Conservation (phyloP, 2,329 filamentous ascomycete genomes). For the Ophiostoma novo-ulmi region DNA sequence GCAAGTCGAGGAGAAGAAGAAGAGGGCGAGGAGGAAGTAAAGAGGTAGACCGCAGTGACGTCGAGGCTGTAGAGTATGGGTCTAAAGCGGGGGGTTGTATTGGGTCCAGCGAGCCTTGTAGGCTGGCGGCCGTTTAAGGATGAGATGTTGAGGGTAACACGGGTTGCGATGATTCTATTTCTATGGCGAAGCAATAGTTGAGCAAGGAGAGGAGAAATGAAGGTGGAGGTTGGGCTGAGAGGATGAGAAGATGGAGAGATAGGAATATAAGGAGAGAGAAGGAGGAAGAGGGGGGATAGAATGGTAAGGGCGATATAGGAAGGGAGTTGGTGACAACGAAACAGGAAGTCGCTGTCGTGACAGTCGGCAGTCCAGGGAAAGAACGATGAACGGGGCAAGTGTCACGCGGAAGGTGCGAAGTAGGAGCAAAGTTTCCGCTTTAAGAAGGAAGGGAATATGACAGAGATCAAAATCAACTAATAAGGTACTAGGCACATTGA, state of each 20-base stretch:
- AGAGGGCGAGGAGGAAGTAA: not conserved
- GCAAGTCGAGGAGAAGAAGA: not conserved
- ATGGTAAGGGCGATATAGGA: not conserved
- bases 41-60: not conserved
- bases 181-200: not conserved
- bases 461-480: too few relatives aligned
- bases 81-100: not conserved
- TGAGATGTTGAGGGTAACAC: not conserved
- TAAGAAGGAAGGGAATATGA: not conserved
- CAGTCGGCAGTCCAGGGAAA: conserved; percentile 1
- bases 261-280: not conserved
- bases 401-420: conserved; percentile 8
- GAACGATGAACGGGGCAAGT: not conserved
- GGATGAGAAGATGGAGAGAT: not conserved
- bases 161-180: not conserved
- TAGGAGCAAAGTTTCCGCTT: not conserved
- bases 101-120: conserved; percentile 9
- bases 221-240: too few relatives aligned
- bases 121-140: not conserved
- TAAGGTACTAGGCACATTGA: not conserved
- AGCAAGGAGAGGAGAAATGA: not conserved
- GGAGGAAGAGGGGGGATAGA: not conserved
- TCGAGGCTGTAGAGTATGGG: conserved; percentile 8
- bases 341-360: conserved; percentile 12
- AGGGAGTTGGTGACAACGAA: not conserved